Evolutionary conservation across 345 rosid genomes (phyloP), one percentile per base, ranked within the genome.

Genomic region (Excoecaria agallocha): DNA sequence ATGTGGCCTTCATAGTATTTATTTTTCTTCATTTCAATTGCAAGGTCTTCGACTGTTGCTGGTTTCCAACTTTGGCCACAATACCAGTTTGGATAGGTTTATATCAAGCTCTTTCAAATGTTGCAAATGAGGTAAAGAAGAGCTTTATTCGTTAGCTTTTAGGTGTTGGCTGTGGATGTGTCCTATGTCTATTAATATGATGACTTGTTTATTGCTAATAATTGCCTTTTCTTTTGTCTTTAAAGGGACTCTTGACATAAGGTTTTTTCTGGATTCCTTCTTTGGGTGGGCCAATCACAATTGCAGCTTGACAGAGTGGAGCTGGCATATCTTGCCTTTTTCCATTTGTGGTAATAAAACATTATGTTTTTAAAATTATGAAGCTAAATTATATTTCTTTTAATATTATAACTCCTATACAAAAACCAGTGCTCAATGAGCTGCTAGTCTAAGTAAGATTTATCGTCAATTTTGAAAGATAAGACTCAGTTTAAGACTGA

Each of bases 231-330:
- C 49, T 63, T 57, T 45, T 81, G 66, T 75, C 57, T 55, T 71
- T 77, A 49, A 76, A 95, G 99, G 98, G 98, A 50, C 71, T 91
- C 65, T 82, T 93, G 67, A 95, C 96, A 45, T 97, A 95, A 85
- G 99, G 99, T 59, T 95, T 95, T 93, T 91, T 95, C 78, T 95
- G 99, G 98, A 95, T 95, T 70, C 99, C 99, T 3, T 91, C 99
- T 69, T 76, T 95, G 79, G 94, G 90, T 83, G 98, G 98, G 74
- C 99, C 99, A 65, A 95, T 98, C 67, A 81, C 86, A 62, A 93
- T 95, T 73, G 99, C 99, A 73, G 99, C 99, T 82, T 85, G 99
- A 70, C 96, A 91, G 84, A 95, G 94, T 82, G 99, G 99, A 71
- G 76, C 97, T 37, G 98, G 99, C 82, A 76, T 92, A 80, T 95